phyloP scores from a whole-genome alignment of 371 early-diverging fungal species.

The Mortierella sp. region DNA sequence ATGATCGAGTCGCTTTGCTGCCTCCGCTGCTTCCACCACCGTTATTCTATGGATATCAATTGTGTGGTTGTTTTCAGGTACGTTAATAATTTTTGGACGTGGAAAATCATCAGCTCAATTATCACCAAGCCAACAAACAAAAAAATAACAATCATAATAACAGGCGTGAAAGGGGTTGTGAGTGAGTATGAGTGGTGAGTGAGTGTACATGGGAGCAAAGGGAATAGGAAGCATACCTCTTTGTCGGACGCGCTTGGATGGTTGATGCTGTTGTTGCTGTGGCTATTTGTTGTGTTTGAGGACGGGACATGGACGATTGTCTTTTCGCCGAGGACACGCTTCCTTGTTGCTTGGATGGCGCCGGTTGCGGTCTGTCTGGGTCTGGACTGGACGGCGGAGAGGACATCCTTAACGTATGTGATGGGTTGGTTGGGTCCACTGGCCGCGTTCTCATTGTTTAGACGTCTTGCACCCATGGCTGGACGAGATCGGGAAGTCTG shows the following conservation, averaged over 20 bases:
- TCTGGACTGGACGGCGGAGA: conserved; percentile 23
- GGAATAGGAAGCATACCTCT: conserved; percentile 8
- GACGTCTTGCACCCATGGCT: conserved; percentile 23
- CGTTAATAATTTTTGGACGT: conserved; percentile 12
- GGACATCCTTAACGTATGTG: conserved; percentile 41
- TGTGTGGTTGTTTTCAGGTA: not conserved
- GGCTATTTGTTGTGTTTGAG: not conserved
- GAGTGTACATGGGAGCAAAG: not conserved
- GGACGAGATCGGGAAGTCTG: conserved; percentile 30
- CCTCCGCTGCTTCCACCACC: conserved; percentile 1
- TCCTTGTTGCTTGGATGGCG: conserved; percentile 16
- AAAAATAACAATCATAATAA: not conserved
- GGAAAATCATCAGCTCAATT: conserved; percentile 5
- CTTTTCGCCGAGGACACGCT: conserved; percentile 28
- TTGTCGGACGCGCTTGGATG: conserved; percentile 7
- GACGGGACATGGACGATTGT: not conserved
- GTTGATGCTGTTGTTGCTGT: not conserved
- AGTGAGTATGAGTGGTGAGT: not conserved
- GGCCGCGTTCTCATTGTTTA: conserved; percentile 27
- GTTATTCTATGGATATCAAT: not conserved
- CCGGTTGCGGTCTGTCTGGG: conserved; percentile 4
- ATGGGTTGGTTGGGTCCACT: conserved; percentile 13
- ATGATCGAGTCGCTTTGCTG: not conserved
- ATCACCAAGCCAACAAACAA: not conserved
- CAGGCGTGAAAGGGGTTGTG: not conserved